These are phyloP conservation scores for Solanum pimpinellifolium DNA, from an alignment of 257 asterid species.

Conservation along the genomic window DNA sequence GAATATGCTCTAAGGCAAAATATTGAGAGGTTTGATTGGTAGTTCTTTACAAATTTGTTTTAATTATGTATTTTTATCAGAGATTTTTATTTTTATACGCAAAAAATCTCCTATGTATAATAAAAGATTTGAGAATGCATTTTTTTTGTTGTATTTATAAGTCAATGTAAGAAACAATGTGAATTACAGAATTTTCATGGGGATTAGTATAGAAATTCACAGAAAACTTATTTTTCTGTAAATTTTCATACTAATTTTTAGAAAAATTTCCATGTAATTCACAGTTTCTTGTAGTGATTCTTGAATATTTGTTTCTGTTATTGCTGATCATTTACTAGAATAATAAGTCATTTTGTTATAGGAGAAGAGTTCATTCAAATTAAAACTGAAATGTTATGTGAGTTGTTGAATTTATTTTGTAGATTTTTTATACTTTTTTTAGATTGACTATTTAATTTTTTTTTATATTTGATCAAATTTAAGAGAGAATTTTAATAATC, in stretches of 20 bases:
- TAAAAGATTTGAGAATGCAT: too few species aligned
- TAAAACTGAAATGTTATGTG: background rate
- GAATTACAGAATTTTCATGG: too few species aligned
- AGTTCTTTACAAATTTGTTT: background rate
- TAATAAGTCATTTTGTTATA: too few species aligned
- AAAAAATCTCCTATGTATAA: too few species aligned
- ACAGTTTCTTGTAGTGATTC: too few species aligned
- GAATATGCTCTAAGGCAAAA: background rate
- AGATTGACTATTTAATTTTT: background rate
- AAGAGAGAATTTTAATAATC: background rate
- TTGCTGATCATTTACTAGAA: background rate
- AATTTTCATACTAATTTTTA: too few species aligned
- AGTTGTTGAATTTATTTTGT: background rate
- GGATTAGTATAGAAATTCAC: too few species aligned
- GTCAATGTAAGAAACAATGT: too few species aligned
- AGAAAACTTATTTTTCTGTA: rapidly evolving
- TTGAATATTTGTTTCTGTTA: background rate
- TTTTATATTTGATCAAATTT: background rate
- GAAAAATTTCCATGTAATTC: too few species aligned
- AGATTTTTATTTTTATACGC: too few species aligned
- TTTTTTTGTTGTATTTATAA: too few species aligned
- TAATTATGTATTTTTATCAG: too few species aligned
- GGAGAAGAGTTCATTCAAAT: background rate
- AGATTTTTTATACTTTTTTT: background rate
- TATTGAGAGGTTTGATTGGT: background rate